These are phyloP conservation scores for Chrysanthemum lavandulifolium DNA, from an alignment of 129 eudicot genomes.

Conservation along the genomic window DNA sequence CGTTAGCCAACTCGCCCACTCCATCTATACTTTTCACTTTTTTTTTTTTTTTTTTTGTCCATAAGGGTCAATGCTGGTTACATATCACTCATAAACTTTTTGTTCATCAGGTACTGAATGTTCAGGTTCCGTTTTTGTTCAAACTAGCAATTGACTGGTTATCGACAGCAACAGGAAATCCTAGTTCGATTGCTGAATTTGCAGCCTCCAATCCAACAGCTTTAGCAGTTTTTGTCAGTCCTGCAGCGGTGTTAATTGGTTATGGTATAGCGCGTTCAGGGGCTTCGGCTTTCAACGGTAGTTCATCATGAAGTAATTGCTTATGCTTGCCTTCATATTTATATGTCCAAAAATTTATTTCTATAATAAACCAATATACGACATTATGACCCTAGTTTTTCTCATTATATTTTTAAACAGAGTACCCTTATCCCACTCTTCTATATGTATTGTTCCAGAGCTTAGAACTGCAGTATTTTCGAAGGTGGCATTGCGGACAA, in stretches of 20 bases:
- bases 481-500: slow-evolving; percentile 89
- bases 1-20: slow-evolving; percentile 5
- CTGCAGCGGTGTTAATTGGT: slow-evolving; percentile 87
- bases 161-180: slow-evolving; percentile 71
- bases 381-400: slow-evolving; percentile 3
- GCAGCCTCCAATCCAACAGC: slow-evolving; percentile 69
- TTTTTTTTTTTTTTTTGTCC: not conserved
- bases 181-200: slow-evolving; percentile 72
- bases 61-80: not conserved
- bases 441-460: slow-evolving; percentile 42
- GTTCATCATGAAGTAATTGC: slow-evolving; percentile 60
- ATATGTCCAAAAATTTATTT: not conserved
- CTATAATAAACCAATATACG: slow-evolving; percentile 11
- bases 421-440: not conserved
- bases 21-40: not conserved
- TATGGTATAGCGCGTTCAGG: slow-evolving; percentile 92
- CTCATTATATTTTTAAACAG: slow-evolving; percentile 1
- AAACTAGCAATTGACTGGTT: slow-evolving; percentile 97
- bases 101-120: slow-evolving; percentile 74
- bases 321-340: slow-evolving; percentile 36
- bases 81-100: slow-evolving; percentile 21
- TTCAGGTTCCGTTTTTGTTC: slow-evolving; percentile 93
- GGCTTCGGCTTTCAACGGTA: slow-evolving; percentile 97
- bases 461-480: slow-evolving; percentile 97
- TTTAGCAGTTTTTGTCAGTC: slow-evolving; percentile 84